A percentile compares a stretch with the other conserved stretches of the same genome.
Evolutionary conservation across 1,284 basidiomycete species (phyloP).

Genomic region (Acaromyces ingoldii): DNA sequence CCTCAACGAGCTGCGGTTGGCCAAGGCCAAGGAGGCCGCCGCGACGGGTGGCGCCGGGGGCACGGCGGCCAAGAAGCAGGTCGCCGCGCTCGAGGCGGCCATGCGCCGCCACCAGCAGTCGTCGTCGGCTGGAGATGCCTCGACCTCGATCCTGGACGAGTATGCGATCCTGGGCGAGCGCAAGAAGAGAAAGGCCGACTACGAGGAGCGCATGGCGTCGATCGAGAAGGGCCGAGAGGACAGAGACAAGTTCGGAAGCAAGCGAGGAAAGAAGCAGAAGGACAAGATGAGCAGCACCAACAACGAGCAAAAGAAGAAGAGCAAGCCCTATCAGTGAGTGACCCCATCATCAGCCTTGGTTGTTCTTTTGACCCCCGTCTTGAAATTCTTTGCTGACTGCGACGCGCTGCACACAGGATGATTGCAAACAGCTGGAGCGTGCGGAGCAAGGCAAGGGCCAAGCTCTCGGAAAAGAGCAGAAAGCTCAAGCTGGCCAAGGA

Average conservation of each 20-base stretch:
- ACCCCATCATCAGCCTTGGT: background rate
- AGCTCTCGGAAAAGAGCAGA: slow-evolving; percentile 42
- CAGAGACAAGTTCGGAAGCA: slow-evolving; percentile 79
- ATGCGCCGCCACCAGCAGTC: slow-evolving; percentile 59
- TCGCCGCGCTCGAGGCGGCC: slow-evolving; percentile 62
- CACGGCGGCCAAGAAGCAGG: slow-evolving; percentile 32
- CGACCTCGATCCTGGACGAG: slow-evolving; percentile 50
- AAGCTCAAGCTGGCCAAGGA: slow-evolving; percentile 41
- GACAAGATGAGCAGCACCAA: slow-evolving; percentile 39
- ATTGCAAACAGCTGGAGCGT: slow-evolving; percentile 41
- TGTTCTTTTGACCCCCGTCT: background rate
- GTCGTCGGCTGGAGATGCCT: slow-evolving; percentile 54
- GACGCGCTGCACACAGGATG: slow-evolving; percentile 17
- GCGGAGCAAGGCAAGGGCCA: slow-evolving; percentile 45
- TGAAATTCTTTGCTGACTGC: background rate
- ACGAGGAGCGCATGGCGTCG: slow-evolving; percentile 87
- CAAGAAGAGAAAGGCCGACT: slow-evolving; percentile 89
- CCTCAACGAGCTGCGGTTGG: slow-evolving; percentile 77
- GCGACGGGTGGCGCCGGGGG: slow-evolving; percentile 32
- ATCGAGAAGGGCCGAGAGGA: slow-evolving; percentile 91
- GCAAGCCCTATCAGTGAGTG: slow-evolving; percentile 43
- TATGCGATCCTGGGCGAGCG: slow-evolving; percentile 77
- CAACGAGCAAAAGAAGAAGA: slow-evolving; percentile 42
- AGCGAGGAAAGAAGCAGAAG: slow-evolving; percentile 51
- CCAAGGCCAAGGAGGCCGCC: slow-evolving; percentile 66